Evolutionary conservation across 2,329 filamentous ascomycete genomes (phyloP).

Genomic region (Fusarium pseudograminearum): DNA sequence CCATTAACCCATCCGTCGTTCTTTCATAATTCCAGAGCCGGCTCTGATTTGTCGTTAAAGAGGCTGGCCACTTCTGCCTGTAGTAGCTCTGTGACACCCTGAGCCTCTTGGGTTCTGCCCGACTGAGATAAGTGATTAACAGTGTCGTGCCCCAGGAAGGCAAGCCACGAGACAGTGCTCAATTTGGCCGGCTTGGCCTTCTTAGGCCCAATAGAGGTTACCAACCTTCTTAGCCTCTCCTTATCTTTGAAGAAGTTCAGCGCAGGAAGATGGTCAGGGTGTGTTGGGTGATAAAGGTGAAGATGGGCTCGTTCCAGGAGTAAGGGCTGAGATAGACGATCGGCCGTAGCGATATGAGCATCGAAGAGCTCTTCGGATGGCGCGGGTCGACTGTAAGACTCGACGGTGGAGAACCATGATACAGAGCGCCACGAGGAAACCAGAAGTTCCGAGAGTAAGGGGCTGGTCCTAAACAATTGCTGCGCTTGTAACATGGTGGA

Average conservation of each 20-base stretch:
- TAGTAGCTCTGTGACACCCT: conserved; percentile 55
- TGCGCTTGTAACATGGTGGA: conserved; percentile 61
- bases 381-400: conserved; percentile 58
- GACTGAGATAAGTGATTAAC: conserved; percentile 58
- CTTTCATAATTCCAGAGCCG: conserved; percentile 30
- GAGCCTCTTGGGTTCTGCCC: conserved; percentile 57
- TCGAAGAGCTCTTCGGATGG: conserved; percentile 65
- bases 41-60: conserved; percentile 43
- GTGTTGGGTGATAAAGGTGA: conserved; percentile 65
- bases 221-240: conserved; percentile 48
- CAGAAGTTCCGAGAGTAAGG: conserved; percentile 54
- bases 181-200: conserved; percentile 49
- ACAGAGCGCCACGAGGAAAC: conserved; percentile 60
- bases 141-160: conserved; percentile 60
- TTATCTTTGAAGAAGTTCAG: conserved; percentile 59
- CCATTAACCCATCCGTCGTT: no score
- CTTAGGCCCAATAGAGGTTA: conserved; percentile 43
- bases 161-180: conserved; percentile 53
- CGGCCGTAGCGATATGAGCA: conserved; percentile 62
- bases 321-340: conserved; percentile 54
- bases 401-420: conserved; percentile 65
- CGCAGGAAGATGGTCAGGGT: conserved; percentile 61
- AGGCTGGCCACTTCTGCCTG: conserved; percentile 52
- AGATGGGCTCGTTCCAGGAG: conserved; percentile 65
- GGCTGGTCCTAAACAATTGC: conserved; percentile 54